phyloP scores from a whole-genome alignment of 352 stramenopile genomes.

The Pythium grandisporangium region DNA sequence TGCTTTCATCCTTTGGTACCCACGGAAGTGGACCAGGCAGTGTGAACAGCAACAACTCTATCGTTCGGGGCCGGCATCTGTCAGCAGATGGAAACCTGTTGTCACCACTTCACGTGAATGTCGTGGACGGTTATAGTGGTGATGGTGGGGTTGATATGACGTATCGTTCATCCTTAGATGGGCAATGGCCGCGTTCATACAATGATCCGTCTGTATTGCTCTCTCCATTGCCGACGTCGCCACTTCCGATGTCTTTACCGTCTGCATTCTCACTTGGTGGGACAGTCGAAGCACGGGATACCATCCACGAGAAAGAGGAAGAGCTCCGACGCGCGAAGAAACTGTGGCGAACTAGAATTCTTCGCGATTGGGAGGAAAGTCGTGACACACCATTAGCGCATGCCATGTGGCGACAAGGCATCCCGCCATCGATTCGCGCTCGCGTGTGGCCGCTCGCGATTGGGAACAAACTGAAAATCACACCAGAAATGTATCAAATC shows the following conservation, averaged over 20 bases:
- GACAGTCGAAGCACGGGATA: conserved; percentile 16
- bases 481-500: conserved; percentile 81
- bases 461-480: conserved; percentile 81
- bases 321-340: conserved; percentile 77
- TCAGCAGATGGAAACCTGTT: too few species aligned
- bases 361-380: conserved; percentile 70
- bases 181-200: too few species aligned
- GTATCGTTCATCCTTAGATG: too few species aligned
- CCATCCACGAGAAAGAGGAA: conserved; percentile 73
- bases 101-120: not conserved
- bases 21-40: too few species aligned
- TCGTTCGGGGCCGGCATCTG: too few species aligned
- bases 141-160: too few species aligned
- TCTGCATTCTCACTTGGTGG: too few species aligned
- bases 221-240: not conserved
- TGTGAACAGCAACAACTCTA: too few species aligned
- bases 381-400: conserved; percentile 67
- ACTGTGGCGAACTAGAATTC: conserved; percentile 68
- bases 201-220: too few species aligned
- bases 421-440: conserved; percentile 72
- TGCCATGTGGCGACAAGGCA: conserved; percentile 72
- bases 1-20: not conserved
- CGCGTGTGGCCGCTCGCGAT: conserved; percentile 80
- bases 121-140: too few species aligned
- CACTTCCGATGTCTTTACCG: not conserved